These are phyloP conservation scores for Tetracladium maxilliforme DNA, from an alignment of 2,329 filamentous ascomycete species.

Conservation along the genomic window DNA sequence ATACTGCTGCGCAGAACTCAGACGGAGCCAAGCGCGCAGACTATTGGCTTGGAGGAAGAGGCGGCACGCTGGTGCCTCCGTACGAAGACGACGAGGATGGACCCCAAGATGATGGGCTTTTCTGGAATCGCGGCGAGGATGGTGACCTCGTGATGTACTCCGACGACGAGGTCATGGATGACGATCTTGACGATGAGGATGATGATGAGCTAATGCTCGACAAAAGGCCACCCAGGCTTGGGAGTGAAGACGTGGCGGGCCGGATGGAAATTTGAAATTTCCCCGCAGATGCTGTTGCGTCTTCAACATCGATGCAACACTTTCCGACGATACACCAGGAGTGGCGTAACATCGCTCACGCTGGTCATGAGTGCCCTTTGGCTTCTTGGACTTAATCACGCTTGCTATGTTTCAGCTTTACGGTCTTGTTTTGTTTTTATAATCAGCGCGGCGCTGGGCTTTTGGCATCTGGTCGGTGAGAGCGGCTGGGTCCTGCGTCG, in stretches of 20 bases:
- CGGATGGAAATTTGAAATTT: constrained; percentile 43
- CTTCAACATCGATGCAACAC: constrained; percentile 3
- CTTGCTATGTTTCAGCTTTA: constrained; percentile 1
- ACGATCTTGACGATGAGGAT: constrained; percentile 10
- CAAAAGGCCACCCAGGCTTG: constrained; percentile 31
- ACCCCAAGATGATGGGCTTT: constrained; percentile 27
- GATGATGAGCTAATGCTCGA: constrained; percentile 11
- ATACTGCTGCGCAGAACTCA: constrained; percentile 16
- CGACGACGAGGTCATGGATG: constrained; percentile 25
- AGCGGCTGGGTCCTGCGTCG: constrained; percentile 16
- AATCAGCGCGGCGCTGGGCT: constrained; percentile 12
- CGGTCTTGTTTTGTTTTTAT: constrained; percentile 7
- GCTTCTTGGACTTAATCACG: neutral
- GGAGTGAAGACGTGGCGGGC: constrained; percentile 48
- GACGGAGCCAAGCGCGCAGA: constrained; percentile 67
- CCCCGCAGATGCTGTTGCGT: neutral
- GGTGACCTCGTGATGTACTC: constrained; percentile 37
- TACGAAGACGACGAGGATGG: constrained; percentile 29
- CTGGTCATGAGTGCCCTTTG: constrained; percentile 1
- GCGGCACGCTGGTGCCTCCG: constrained; percentile 24
- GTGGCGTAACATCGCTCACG: constrained; percentile 1
- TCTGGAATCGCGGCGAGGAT: constrained; percentile 42
- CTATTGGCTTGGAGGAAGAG: constrained; percentile 69
- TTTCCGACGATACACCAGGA: constrained; percentile 2
- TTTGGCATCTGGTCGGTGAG: constrained; percentile 20